These are phyloP conservation scores for Penicillium nucicola DNA, from an alignment of 495 filamentous ascomycete genomes.

Conservation along the genomic window DNA sequence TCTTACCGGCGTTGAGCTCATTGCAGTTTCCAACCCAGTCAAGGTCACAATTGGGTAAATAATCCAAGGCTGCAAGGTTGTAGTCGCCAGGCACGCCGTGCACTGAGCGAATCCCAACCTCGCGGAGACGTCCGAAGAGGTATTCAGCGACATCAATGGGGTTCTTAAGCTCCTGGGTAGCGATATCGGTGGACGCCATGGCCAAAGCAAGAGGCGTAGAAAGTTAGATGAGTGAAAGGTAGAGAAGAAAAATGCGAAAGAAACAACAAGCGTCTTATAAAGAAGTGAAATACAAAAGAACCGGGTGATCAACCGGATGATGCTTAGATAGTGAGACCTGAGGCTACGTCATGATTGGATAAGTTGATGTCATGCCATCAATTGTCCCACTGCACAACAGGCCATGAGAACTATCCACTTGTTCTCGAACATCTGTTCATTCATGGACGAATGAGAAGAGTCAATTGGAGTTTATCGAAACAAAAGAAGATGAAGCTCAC, in stretches of 20 bases:
- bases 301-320: slow-evolving; percentile 7
- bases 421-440: too few relatives aligned
- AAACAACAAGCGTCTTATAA: not conserved
- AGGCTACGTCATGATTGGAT: slow-evolving; percentile 29
- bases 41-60: slow-evolving; percentile 55
- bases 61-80: slow-evolving; percentile 58
- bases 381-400: not conserved
- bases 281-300: not conserved
- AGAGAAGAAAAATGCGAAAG: not conserved
- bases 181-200: slow-evolving; percentile 51
- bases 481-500: not conserved
- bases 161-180: slow-evolving; percentile 49
- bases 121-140: slow-evolving; percentile 59
- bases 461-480: not conserved
- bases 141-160: slow-evolving; percentile 60
- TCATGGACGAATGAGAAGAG: not conserved
- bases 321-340: not conserved
- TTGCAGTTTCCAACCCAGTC: slow-evolving; percentile 69
- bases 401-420: not conserved
- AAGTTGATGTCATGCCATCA: slow-evolving; percentile 38
- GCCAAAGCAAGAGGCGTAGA: not conserved
- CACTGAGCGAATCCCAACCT: slow-evolving; percentile 58
- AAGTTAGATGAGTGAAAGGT: not conserved
- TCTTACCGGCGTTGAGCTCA: slow-evolving; percentile 63
- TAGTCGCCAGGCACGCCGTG: slow-evolving; percentile 65